These are phyloP conservation scores for Botryosphaeria dothidea DNA, from an alignment of 2,329 filamentous ascomycete species.

Conservation along the genomic window DNA sequence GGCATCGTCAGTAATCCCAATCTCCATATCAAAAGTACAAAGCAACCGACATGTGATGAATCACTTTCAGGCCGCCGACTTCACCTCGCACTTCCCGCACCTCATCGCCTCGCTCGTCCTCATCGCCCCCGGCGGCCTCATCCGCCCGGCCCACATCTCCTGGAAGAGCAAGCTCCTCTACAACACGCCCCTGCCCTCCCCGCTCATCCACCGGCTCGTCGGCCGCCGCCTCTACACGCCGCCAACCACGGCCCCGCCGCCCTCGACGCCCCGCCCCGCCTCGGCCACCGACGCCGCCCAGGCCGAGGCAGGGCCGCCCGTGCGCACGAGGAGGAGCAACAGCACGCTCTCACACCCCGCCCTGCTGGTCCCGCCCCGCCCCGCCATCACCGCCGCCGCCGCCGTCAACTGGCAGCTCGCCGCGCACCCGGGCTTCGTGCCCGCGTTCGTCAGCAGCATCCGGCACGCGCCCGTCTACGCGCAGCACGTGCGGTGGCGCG, in stretches of 20 bases:
- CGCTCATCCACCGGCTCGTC: constrained; percentile 56
- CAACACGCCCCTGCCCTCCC: constrained; percentile 60
- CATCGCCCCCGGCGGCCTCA: constrained; percentile 76
- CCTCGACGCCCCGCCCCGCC: background rate
- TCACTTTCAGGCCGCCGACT: too few relatives aligned
- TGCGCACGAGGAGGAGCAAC: background rate
- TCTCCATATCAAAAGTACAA: too few relatives aligned
- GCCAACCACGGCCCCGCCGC: background rate
- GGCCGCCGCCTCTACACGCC: constrained; percentile 23
- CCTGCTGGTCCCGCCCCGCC: constrained; percentile 52
- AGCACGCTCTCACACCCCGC: background rate
- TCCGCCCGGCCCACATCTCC: constrained; percentile 64
- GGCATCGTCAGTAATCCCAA: too few relatives aligned
- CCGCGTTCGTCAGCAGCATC: constrained; percentile 71
- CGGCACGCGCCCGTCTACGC: constrained; percentile 68
- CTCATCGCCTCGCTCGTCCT: constrained; percentile 71
- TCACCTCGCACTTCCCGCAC: constrained; percentile 68
- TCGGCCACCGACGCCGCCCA: background rate
- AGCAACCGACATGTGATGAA: too few relatives aligned
- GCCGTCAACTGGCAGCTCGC: constrained; percentile 71
- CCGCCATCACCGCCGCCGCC: constrained; percentile 58
- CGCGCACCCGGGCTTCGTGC: constrained; percentile 66
- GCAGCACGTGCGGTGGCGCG: constrained; percentile 62
- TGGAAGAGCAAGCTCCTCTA: constrained; percentile 66
- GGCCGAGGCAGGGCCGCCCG: background rate